These are phyloP conservation scores for Alternaria gansuensis DNA, from an alignment of 2,329 filamentous ascomycete genomes.

Conservation along the genomic window DNA sequence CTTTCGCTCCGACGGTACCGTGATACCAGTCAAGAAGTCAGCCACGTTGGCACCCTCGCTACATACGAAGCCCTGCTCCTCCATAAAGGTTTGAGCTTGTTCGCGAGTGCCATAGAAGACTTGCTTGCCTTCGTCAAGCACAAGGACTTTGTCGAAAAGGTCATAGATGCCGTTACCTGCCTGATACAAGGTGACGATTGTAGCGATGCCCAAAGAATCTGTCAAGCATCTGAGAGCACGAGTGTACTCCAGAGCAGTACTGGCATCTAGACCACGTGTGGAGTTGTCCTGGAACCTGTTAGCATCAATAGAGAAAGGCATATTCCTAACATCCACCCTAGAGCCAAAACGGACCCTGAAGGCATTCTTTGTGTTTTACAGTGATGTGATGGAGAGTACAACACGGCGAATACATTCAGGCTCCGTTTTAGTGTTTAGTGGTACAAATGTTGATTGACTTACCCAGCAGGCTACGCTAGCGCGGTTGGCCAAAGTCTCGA, in stretches of 20 bases:
- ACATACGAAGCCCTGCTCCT: conserved; percentile 72
- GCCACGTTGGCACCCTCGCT: conserved; percentile 70
- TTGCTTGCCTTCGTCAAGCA: conserved; percentile 78
- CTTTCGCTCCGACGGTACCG: conserved; percentile 56
- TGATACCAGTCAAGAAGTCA: conserved; percentile 81
- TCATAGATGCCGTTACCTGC: conserved; percentile 63
- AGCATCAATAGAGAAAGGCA: neutral
- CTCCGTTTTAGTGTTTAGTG: neutral
- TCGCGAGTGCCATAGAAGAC: conserved; percentile 74
- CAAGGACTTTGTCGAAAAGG: conserved; percentile 74
- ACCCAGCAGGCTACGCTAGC: conserved; percentile 63
- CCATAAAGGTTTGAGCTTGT: conserved; percentile 71
- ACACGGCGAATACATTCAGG: too few species aligned
- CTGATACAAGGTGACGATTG: conserved; percentile 66
- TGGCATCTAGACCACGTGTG: conserved; percentile 49
- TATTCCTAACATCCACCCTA: too few species aligned
- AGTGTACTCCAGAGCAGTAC: conserved; percentile 64
- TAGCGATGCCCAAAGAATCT: conserved; percentile 59
- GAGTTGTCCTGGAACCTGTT: conserved; percentile 48
- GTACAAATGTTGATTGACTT: neutral
- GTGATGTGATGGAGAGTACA: too few species aligned
- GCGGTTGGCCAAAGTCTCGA: conserved; percentile 68
- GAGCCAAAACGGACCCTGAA: too few species aligned
- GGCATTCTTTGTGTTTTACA: too few species aligned
- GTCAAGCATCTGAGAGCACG: conserved; percentile 62